A percentile compares a stretch with the other conserved stretches of the same genome.
phyloP scores from a whole-genome alignment of 176 grass and related monocot species.

The Triticum turgidum region DNA sequence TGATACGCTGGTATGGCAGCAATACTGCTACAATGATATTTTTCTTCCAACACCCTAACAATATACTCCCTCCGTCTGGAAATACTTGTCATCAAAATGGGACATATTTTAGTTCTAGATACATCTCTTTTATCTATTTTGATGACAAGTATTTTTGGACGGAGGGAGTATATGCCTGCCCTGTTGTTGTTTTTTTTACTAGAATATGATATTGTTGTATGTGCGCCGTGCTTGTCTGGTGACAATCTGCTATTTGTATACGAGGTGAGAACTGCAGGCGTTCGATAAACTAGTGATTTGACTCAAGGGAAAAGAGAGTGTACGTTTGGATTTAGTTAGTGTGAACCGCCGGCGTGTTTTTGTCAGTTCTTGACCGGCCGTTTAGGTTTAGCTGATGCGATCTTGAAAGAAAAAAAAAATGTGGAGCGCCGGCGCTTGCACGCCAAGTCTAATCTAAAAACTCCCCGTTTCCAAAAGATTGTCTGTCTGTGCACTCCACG shows the following conservation, averaged over 20 bases:
- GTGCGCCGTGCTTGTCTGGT: not conserved
- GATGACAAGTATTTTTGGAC: no score
- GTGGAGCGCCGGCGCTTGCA: constrained; percentile 1
- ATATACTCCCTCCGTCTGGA: no score
- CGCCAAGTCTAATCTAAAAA: not conserved
- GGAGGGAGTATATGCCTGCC: not conserved
- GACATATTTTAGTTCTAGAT: no score
- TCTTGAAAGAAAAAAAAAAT: no score
- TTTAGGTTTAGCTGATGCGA: not conserved
- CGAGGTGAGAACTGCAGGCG: not conserved
- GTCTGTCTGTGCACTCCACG: not conserved
- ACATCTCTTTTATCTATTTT: no score
- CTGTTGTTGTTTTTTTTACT: not conserved
- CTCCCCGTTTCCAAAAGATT: not conserved
- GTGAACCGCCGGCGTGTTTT: not conserved
- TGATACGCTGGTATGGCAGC: not conserved
- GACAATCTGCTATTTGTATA: not conserved
- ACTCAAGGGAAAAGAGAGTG: no score
- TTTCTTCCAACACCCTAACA: not conserved
- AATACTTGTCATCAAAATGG: no score
- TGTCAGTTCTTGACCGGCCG: constrained; percentile 1
- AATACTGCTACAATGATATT: not conserved
- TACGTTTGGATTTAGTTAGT: not conserved
- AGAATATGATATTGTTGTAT: not conserved
- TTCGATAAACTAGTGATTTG: not conserved